These are phyloP conservation scores for Erodium moschatum DNA, from an alignment of 441 rosid species.

Conservation along the genomic window DNA sequence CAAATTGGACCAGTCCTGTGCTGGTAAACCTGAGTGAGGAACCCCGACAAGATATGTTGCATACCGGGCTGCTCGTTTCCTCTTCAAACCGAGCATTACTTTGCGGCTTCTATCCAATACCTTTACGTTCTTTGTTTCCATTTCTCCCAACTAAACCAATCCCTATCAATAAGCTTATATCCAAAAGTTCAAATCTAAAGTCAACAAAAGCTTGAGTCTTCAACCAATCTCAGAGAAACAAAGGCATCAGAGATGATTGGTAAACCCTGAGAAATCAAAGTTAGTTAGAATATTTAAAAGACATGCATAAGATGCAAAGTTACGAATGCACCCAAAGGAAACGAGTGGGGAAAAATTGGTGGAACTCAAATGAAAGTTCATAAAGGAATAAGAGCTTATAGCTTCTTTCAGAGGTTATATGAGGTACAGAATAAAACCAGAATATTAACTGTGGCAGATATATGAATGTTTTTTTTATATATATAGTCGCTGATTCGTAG, in stretches of 20 bases:
- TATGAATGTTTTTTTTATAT: too few species aligned
- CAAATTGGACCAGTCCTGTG: conserved; percentile 28
- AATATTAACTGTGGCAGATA: too few species aligned
- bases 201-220: conserved; percentile 26
- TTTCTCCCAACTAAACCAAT: conserved; percentile 48
- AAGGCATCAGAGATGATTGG: conserved; percentile 18
- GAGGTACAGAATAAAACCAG: too few species aligned
- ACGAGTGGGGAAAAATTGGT: too few species aligned
- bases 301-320: not conserved
- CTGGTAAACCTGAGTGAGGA: conserved; percentile 28
- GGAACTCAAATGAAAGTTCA: too few species aligned
- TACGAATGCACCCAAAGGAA: too few species aligned
- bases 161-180: conserved; percentile 43
- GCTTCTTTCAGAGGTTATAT: too few species aligned
- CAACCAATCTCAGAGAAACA: conserved; percentile 24
- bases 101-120: conserved; percentile 56
- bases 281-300: not conserved
- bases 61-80: conserved; percentile 42
- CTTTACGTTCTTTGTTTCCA: conserved; percentile 64
- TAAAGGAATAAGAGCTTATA: too few species aligned
- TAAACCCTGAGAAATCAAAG: conserved; percentile 29
- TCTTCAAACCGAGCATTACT: conserved; percentile 42
- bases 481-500: too few species aligned
- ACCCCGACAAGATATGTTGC: conserved; percentile 19
- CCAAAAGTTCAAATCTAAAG: conserved; percentile 32